Evolutionary conservation across 345 rosid species (phyloP).

Genomic region (Raphanus raphanistrum): DNA sequence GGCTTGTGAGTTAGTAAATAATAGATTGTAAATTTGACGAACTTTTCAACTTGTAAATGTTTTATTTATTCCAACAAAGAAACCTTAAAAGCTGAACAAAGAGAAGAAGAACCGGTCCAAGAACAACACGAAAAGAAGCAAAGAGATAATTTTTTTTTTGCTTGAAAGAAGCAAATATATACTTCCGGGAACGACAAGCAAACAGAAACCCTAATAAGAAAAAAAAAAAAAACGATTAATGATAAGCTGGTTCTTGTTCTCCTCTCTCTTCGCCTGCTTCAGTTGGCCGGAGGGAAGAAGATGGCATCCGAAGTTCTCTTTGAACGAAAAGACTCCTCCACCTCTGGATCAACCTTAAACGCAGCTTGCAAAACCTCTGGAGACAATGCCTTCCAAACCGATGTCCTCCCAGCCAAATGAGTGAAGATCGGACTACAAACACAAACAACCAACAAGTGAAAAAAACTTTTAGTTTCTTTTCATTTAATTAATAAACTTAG

Average conservation of each 20-base stretch:
- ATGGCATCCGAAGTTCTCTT: slow-evolving; percentile 69
- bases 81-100: neutral
- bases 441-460: neutral
- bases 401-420: slow-evolving; percentile 83
- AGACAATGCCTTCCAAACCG: slow-evolving; percentile 76
- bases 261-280: slow-evolving; percentile 17
- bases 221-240: neutral
- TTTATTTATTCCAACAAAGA: neutral
- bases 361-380: slow-evolving; percentile 76
- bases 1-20: neutral
- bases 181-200: neutral
- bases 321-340: slow-evolving; percentile 62
- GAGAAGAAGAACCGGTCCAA: neutral
- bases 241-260: slow-evolving; percentile 20
- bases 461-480: neutral
- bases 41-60: neutral
- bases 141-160: neutral
- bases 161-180: too few species aligned
- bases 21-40: too few species aligned
- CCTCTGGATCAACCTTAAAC: slow-evolving; percentile 58
- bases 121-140: neutral
- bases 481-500: neutral
- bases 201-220: neutral
- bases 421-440: slow-evolving; percentile 80
- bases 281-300: slow-evolving; percentile 82